Evolutionary conservation across 2,329 filamentous ascomycete genomes (phyloP), one percentile per base, ranked within the genome.

Genomic region (Dryadomyces quercus-mongolicae): DNA sequence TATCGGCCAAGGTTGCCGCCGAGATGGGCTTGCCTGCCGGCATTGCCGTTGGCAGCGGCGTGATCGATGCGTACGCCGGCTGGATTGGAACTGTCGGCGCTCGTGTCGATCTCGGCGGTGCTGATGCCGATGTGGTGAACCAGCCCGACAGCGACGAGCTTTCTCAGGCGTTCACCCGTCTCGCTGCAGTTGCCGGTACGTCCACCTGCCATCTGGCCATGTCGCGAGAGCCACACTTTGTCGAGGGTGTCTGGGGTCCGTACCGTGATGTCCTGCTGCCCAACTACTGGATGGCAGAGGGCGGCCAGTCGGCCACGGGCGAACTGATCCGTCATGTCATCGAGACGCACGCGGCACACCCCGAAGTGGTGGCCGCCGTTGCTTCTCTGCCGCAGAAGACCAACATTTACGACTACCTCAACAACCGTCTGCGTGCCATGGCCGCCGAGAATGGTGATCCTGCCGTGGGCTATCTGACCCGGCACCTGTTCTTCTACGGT

Each of bases 61-160:
- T 98, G 59, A 98, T 98, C 65, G 93, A 98, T 67, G 93, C 93
- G 18, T 98, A 98, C 64, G 93, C 93, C 56, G 93, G 93, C 59
- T 98, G 93, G 93, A 93, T 98, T 61, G 93, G 93, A 57, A 97
- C 93, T 1, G 93, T 98, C n/a, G 93, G 93, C 56, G 92, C 93
- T 57, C 96, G 96, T 69, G 88, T 96, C 62, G 80, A 89, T 60
- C 78, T 94, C 16, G 76, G 77, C 44, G 71, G 76, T 55, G 81
- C 86, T 54, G 75, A 77, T 55, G 81, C 86, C 55, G 78, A 85
- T 49, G 76, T 92, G 16, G 31, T 36, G 10, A 20, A 5, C 52
- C 43, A 16, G 40, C 94, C 95, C 69, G 36, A 36, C 49, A 22
- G 20, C 22, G 38, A 51, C 36, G 89, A 95, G 65, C 80, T 93